These are phyloP conservation scores for Mycena rebaudengoi DNA, from an alignment of 768 basidiomycete genomes.

Conservation along the genomic window DNA sequence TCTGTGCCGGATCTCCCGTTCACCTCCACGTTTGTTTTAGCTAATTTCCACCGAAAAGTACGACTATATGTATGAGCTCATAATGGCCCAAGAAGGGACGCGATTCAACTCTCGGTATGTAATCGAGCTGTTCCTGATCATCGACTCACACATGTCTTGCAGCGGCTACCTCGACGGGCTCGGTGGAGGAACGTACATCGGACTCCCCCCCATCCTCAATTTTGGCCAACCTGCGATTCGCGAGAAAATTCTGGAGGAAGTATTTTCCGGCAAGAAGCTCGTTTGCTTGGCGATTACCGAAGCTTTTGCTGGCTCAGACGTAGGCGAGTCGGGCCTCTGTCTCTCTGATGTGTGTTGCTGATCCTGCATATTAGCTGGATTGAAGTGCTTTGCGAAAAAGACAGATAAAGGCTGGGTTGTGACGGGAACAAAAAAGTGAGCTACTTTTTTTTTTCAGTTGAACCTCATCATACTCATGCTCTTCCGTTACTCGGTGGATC, in stretches of 20 bases:
- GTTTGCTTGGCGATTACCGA: constrained; percentile 86
- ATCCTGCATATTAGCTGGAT: constrained; percentile 48
- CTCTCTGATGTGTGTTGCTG: not conserved
- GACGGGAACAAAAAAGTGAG: constrained; percentile 82
- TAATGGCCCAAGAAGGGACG: constrained; percentile 74
- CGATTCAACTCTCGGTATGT: constrained; percentile 56
- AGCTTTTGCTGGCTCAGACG: constrained; percentile 84
- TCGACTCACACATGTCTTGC: constrained; percentile 18
- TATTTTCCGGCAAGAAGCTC: constrained; percentile 69
- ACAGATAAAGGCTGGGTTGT: constrained; percentile 83
- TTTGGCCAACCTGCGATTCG: constrained; percentile 74
- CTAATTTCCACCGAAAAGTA: no score
- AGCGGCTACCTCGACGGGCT: constrained; percentile 82
- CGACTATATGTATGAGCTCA: constrained; percentile 87
- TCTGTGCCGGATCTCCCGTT: no score
- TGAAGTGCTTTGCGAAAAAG: constrained; percentile 75
- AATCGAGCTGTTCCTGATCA: constrained; percentile 29
- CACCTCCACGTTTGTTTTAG: no score
- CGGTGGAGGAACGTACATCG: constrained; percentile 51
- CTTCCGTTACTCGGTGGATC: constrained; percentile 77
- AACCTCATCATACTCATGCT: not conserved
- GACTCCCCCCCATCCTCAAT: constrained; percentile 80
- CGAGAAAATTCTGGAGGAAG: constrained; percentile 65
- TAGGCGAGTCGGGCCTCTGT: constrained; percentile 34
- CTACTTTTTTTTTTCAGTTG: no score